Evolutionary conservation across 2,329 filamentous ascomycete species (phyloP).

Genomic region (Epichloe baconii): DNA sequence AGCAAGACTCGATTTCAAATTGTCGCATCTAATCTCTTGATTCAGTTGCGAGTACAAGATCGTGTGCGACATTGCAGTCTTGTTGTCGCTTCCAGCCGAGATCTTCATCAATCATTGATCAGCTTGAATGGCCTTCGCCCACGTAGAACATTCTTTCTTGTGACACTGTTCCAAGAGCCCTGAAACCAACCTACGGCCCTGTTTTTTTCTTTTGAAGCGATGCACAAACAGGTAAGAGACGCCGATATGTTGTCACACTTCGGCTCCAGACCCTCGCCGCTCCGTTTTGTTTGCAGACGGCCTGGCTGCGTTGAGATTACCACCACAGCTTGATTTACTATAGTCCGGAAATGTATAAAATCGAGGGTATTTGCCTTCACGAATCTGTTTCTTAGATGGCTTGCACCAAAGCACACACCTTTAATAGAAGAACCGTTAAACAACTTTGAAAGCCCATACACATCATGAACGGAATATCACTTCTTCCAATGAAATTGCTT

Average conservation of each 20-base stretch:
- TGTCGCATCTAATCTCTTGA: not conserved
- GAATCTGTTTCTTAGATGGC: not conserved
- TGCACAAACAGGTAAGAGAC: not conserved
- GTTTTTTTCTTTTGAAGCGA: not conserved
- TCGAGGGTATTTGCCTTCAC: not conserved
- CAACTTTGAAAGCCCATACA: not conserved
- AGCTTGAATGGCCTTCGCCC: not conserved
- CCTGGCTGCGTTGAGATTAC: not conserved
- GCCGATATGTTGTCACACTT: not conserved
- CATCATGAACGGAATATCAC: not conserved
- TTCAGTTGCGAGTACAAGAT: not conserved
- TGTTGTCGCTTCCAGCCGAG: not conserved
- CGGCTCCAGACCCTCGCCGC: not conserved
- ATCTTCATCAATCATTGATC: conserved; percentile 1
- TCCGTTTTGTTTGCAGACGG: not conserved
- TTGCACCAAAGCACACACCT: not conserved
- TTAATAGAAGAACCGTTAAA: not conserved
- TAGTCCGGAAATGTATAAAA: not conserved
- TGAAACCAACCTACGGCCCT: not conserved
- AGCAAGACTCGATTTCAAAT: not conserved
- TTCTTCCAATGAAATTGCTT: not conserved
- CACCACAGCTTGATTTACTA: not conserved
- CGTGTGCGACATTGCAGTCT: not conserved
- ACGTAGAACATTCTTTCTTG: not conserved
- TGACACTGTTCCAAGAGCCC: not conserved